phyloP scores from a whole-genome alignment of 2,329 filamentous ascomycete species.

The Aspergillus arachidicola region DNA sequence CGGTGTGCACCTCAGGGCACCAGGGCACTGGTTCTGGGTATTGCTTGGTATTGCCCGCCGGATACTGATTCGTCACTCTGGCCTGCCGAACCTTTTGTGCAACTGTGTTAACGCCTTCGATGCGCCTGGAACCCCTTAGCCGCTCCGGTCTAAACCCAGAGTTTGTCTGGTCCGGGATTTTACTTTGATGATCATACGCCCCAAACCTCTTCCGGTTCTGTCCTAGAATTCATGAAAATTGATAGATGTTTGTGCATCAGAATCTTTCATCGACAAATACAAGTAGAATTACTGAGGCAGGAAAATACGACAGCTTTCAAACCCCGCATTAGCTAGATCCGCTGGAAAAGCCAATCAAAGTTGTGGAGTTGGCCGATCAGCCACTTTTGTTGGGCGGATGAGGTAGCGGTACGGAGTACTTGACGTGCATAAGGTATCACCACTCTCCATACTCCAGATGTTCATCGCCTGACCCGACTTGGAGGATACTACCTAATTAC shows the following conservation, averaged over 20 bases:
- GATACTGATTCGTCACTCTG: slow-evolving; percentile 1
- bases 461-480: neutral
- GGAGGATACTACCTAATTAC: neutral
- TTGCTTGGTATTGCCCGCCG: slow-evolving; percentile 13
- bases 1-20: slow-evolving; percentile 14
- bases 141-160: neutral
- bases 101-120: neutral
- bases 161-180: neutral
- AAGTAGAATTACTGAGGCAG: neutral
- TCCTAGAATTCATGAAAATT: neutral
- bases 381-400: slow-evolving; percentile 12
- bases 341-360: neutral
- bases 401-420: neutral
- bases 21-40: slow-evolving; percentile 12
- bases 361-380: slow-evolving; percentile 6
- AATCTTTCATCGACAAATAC: neutral
- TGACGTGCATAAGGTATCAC: neutral
- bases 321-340: neutral
- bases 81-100: neutral
- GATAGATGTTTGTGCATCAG: neutral
- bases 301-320: neutral
- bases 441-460: neutral
- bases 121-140: neutral
- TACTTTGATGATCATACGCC: neutral
- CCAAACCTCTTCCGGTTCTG: neutral